Conservation (phyloP, 495 filamentous ascomycete species). For the Geopyxis carbonaria region DNA sequence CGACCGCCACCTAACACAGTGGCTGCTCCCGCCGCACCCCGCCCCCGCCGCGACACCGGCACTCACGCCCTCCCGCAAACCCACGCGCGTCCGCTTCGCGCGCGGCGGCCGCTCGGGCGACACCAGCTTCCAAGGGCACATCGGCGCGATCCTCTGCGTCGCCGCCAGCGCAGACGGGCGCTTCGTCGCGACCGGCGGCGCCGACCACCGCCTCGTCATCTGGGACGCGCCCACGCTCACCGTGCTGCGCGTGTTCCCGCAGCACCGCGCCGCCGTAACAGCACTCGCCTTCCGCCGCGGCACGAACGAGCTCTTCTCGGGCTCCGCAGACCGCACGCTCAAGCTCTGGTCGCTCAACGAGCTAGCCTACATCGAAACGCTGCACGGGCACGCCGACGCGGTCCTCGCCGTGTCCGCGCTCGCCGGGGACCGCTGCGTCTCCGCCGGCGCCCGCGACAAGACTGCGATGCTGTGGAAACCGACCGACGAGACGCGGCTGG, state of each 20-base stretch:
- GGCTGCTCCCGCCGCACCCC: slow-evolving; percentile 43
- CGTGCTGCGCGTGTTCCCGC: slow-evolving; percentile 66
- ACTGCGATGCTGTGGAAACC: slow-evolving; percentile 96
- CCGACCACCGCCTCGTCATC: slow-evolving; percentile 63
- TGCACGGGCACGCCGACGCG: slow-evolving; percentile 89
- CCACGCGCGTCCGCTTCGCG: slow-evolving; percentile 49
- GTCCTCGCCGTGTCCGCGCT: slow-evolving; percentile 70
- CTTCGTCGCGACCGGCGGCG: slow-evolving; percentile 77
- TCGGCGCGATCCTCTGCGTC: slow-evolving; percentile 57
- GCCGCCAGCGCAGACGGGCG: slow-evolving; percentile 77
- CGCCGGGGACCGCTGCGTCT: slow-evolving; percentile 71
- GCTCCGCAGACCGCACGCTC: slow-evolving; percentile 72
- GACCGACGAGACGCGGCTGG: slow-evolving; percentile 81
- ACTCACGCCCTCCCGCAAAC: slow-evolving; percentile 38
- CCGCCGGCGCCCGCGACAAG: slow-evolving; percentile 75
- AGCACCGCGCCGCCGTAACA: slow-evolving; percentile 77
- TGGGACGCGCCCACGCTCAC: slow-evolving; percentile 67
- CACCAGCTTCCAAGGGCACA: slow-evolving; percentile 43
- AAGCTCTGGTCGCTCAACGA: slow-evolving; percentile 76
- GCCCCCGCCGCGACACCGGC: slow-evolving; percentile 15
- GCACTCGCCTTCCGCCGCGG: slow-evolving; percentile 70
- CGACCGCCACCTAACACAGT: slow-evolving; percentile 70
- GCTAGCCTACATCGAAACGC: slow-evolving; percentile 78
- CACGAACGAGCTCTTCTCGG: slow-evolving; percentile 82
- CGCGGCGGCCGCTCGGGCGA: slow-evolving; percentile 40